A percentile compares a stretch with the other conserved stretches of the same genome.
phyloP scores from a whole-genome alignment of 2,329 filamentous ascomycete species.

The Blumeria graminis region DNA sequence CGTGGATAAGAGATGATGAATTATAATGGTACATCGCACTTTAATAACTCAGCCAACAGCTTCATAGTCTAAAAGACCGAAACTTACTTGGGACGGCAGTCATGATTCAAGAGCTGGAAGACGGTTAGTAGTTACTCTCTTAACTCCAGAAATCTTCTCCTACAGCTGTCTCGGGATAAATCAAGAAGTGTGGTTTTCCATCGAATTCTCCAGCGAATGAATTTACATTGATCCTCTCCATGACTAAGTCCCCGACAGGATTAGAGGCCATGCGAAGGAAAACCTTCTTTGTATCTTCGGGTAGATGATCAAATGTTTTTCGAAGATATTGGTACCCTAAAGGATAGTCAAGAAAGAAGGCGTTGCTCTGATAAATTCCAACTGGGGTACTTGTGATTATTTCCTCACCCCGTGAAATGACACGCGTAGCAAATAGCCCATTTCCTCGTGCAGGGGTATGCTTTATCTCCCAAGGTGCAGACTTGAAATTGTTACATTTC shows the following conservation, averaged over 20 bases:
- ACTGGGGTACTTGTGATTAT: constrained; percentile 10
- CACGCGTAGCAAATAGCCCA: constrained; percentile 11
- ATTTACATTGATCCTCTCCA: constrained; percentile 14
- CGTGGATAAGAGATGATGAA: constrained; percentile 16
- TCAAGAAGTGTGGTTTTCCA: constrained; percentile 8
- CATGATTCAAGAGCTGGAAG: constrained; percentile 19
- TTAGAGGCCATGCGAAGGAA: constrained; percentile 8
- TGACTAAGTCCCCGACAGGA: constrained; percentile 8
- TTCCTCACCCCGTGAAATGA: constrained; percentile 9
- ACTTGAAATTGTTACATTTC: constrained; percentile 7
- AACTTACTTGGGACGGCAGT: constrained; percentile 19
- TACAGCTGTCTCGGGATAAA: constrained; percentile 13
- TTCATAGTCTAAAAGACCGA: background rate
- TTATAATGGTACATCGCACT: constrained; percentile 17
- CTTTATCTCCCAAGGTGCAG: constrained; percentile 10
- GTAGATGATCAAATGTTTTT: constrained; percentile 10
- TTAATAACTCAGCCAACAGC: constrained; percentile 1
- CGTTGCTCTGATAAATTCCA: constrained; percentile 10
- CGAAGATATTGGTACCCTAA: constrained; percentile 9
- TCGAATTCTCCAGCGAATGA: constrained; percentile 11
- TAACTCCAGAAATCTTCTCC: constrained; percentile 1
- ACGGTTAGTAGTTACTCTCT: constrained; percentile 1
- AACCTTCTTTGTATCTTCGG: constrained; percentile 6
- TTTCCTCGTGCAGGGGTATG: constrained; percentile 10
- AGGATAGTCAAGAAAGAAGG: constrained; percentile 8